phyloP scores from a whole-genome alignment of 768 basidiomycete species.

The Pulveroboletus sp. region DNA sequence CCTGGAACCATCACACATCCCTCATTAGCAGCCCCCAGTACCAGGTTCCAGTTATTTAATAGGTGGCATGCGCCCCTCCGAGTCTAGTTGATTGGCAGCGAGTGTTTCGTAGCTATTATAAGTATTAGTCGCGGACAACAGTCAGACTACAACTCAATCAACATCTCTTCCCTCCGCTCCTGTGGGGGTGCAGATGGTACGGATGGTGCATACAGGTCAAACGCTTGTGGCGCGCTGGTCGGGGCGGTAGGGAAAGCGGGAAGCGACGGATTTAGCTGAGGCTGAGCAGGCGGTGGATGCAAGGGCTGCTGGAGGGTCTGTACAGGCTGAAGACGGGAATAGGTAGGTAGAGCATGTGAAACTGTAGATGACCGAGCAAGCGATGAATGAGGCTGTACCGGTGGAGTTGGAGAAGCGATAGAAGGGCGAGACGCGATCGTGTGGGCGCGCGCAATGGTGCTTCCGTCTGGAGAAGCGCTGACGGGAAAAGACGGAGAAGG shows the following conservation, averaged over 20 bases:
- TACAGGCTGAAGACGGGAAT: constrained; percentile 1
- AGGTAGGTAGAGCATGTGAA: constrained; percentile 13
- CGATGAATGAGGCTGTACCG: constrained; percentile 9
- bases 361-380: constrained; percentile 24
- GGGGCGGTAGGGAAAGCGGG: constrained; percentile 66
- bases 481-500: constrained; percentile 18
- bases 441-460: constrained; percentile 24
- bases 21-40: no score
- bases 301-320: constrained; percentile 6
- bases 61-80: not conserved
- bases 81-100: not conserved
- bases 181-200: constrained; percentile 43
- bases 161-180: constrained; percentile 58
- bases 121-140: not conserved
- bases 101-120: not conserved
- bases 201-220: constrained; percentile 46
- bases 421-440: constrained; percentile 24
- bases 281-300: constrained; percentile 11
- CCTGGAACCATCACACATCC: not conserved
- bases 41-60: not conserved
- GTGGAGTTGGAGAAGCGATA: constrained; percentile 11
- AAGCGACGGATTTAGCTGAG: constrained; percentile 30
- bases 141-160: constrained; percentile 38
- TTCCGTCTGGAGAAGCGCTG: constrained; percentile 11
- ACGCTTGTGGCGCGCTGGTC: constrained; percentile 51